Evolutionary conservation across 164 flowering plant genomes (phyloP).

Genomic region (Umbilicus rupestris): DNA sequence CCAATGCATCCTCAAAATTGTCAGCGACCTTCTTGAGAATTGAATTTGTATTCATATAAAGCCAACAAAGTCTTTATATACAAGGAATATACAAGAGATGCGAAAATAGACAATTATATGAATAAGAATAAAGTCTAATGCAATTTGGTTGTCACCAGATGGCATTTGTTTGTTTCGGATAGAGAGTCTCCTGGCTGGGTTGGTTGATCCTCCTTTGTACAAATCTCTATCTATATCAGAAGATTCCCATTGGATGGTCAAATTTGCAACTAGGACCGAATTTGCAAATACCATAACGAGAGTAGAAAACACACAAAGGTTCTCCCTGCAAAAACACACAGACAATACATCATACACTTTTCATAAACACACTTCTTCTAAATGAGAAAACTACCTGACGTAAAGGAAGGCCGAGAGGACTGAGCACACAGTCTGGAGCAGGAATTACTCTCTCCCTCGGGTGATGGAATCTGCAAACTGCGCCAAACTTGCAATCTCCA

Average conservation of each 20-base stretch:
- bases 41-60: too few relatives aligned
- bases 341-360: neutral
- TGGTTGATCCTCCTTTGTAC: too few relatives aligned
- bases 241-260: constrained; percentile 84
- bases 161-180: too few relatives aligned
- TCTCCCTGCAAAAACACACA: constrained; percentile 59
- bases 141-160: too few relatives aligned
- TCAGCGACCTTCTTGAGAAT: too few relatives aligned
- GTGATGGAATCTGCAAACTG: constrained; percentile 88
- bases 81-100: too few relatives aligned
- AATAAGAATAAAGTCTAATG: too few relatives aligned
- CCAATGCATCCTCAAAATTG: too few relatives aligned
- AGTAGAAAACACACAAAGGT: constrained; percentile 83
- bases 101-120: too few relatives aligned
- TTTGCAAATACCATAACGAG: constrained; percentile 94
- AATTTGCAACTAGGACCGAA: constrained; percentile 99
- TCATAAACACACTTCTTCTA: neutral
- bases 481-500: constrained; percentile 96
- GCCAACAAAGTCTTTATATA: too few relatives aligned
- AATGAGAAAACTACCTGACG: constrained; percentile 58
- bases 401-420: constrained; percentile 85
- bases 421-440: constrained; percentile 81
- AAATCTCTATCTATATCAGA: too few relatives aligned
- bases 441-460: constrained; percentile 78
- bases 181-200: too few relatives aligned